phyloP scores from a whole-genome alignment of 2,329 filamentous ascomycete species.

The Aspergillus intermedius region DNA sequence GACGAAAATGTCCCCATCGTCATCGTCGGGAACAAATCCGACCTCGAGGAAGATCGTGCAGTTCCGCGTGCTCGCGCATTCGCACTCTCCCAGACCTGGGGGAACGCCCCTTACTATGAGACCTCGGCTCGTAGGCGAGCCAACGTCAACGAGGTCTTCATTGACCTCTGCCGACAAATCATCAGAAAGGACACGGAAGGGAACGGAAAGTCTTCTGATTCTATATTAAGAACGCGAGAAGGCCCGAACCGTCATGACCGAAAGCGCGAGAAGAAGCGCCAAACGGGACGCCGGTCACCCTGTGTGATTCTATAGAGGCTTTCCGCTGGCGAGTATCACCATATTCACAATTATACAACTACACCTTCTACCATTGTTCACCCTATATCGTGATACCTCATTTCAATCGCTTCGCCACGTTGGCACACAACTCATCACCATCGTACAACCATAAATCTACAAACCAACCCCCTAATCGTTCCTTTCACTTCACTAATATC shows the following conservation, averaged over 20 bases:
- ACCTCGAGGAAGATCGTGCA: slow-evolving; percentile 76
- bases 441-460: too few relatives aligned
- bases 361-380: background rate
- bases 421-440: background rate
- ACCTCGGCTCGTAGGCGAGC: slow-evolving; percentile 74
- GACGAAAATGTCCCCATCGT: slow-evolving; percentile 80
- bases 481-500: background rate
- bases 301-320: slow-evolving; percentile 32
- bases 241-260: slow-evolving; percentile 28
- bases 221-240: slow-evolving; percentile 28
- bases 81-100: slow-evolving; percentile 78
- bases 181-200: slow-evolving; percentile 58
- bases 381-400: background rate
- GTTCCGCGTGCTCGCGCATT: slow-evolving; percentile 76
- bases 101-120: slow-evolving; percentile 82
- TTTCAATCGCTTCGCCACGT: background rate
- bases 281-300: slow-evolving; percentile 28
- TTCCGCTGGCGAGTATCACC: background rate
- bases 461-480: background rate
- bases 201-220: slow-evolving; percentile 24
- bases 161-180: slow-evolving; percentile 78
- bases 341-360: background rate
- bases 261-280: slow-evolving; percentile 25
- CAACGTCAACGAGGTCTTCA: slow-evolving; percentile 86
- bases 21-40: slow-evolving; percentile 86